These are phyloP conservation scores for Coemansia sp. DNA, from an alignment of 192 early-diverging fungal species.

Conservation along the genomic window DNA sequence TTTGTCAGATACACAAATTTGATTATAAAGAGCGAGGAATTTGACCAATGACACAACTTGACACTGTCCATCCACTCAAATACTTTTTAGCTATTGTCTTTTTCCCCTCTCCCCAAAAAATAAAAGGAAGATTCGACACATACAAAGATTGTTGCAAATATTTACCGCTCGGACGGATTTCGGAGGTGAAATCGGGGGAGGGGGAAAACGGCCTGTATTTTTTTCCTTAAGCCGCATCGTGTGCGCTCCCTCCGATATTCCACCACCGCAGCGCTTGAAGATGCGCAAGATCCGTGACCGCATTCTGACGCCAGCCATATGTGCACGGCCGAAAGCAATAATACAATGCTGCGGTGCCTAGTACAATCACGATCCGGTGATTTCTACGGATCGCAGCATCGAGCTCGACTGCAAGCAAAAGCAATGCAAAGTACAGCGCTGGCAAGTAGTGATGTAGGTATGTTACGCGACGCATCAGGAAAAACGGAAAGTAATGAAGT, in stretches of 20 bases:
- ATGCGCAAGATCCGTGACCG: not conserved
- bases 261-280: not conserved
- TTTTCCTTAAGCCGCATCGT: not conserved
- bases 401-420: conserved; percentile 57
- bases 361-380: not conserved
- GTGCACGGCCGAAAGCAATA: conserved; percentile 42
- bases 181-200: too few species aligned
- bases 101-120: too few species aligned
- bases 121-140: too few species aligned
- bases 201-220: too few species aligned
- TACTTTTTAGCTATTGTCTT: too few species aligned
- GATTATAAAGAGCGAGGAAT: not conserved
- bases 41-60: not conserved
- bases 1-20: too few species aligned
- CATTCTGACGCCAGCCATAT: conserved; percentile 24
- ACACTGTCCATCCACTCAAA: too few species aligned
- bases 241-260: not conserved
- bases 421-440: conserved; percentile 70
- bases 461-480: conserved; percentile 73
- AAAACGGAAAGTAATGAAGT: conserved; percentile 72
- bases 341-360: conserved; percentile 21
- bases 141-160: too few species aligned
- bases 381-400: not conserved
- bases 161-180: too few species aligned
- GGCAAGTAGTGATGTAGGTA: conserved; percentile 79